phyloP scores from a whole-genome alignment of 768 basidiomycete genomes.

The Pulveroboletus sp. region DNA sequence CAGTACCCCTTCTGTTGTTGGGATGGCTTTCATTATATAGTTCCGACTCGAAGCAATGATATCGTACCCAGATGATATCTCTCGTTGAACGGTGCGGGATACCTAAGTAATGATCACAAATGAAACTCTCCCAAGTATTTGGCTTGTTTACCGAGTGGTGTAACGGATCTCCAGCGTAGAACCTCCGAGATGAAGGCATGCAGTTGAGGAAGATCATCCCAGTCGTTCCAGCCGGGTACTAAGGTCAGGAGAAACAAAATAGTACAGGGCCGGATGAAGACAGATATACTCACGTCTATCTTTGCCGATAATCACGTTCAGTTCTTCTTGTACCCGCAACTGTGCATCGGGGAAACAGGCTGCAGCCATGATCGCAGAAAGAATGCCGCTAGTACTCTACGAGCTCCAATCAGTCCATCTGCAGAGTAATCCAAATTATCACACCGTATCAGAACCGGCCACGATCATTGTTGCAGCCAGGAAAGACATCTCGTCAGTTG shows the following conservation, averaged over 20 bases:
- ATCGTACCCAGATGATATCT: slow-evolving; percentile 56
- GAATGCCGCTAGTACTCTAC: slow-evolving; percentile 15
- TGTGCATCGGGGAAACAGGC: slow-evolving; percentile 51
- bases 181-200: slow-evolving; percentile 36
- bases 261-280: not conserved
- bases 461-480: slow-evolving; percentile 58
- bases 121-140: no score
- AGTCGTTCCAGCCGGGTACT: slow-evolving; percentile 38
- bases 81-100: slow-evolving; percentile 59
- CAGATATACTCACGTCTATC: slow-evolving; percentile 21
- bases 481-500: slow-evolving; percentile 51
- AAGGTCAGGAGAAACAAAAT: not conserved
- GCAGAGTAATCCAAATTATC: not conserved
- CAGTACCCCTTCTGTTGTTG: slow-evolving; percentile 12
- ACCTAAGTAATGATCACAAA: slow-evolving; percentile 17
- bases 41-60: slow-evolving; percentile 14
- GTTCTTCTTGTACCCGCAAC: slow-evolving; percentile 44
- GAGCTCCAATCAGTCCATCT: not conserved
- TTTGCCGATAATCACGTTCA: slow-evolving; percentile 47
- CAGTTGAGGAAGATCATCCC: slow-evolving; percentile 31
- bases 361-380: slow-evolving; percentile 48
- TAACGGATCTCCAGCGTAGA: slow-evolving; percentile 36
- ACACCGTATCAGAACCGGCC: slow-evolving; percentile 54
- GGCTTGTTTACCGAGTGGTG: slow-evolving; percentile 18
- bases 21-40: slow-evolving; percentile 22